Base-by-base conservation (phyloP, 2,329 filamentous ascomycete species). In the Trichophyton mentagrophytes region DNA sequence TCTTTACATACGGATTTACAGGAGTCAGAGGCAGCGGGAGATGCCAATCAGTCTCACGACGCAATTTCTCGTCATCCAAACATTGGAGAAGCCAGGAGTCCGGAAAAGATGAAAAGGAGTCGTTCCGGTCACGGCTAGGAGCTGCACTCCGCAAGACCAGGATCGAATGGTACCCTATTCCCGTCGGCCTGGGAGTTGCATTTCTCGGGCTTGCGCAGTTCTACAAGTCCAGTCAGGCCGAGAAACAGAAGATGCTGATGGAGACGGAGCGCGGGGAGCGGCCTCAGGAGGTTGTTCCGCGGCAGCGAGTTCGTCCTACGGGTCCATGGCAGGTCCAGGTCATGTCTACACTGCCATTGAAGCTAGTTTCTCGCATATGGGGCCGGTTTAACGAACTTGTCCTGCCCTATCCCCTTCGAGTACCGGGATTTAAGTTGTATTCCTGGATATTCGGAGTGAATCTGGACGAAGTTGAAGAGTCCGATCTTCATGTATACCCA, bases 291-390 rank as follows among this genome's bases (percentile, higher is more conserved):
- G 69, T 68, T 22, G 73, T 74, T 49, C 80, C 80, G 40, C 79
- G 77, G 64, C 77, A 84, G 64, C 81, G 85, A 62, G 84, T 95
- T 68, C 82, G 88, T 42, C 90, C 89, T 1, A 88, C 89, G 61
- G 91, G 91, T 27, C 90, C 91, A 72, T 96, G 91, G 89, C 89
- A 92, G 70, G 89, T 96, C 58, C 88, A 91, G 71, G 83, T 96
- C 71, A 95, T 96, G 88, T 95, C 90, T 6, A 95, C 90, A 1
- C 78, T 96, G 63, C 91, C 91, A 38, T 79, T 96, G 64, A 96
- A 96, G 76, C 90, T 89, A 40, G 81, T 96, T 51, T 96, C 90
- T 38, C 83, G 91, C 55, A 71, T 95, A 65, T 96, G 91, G 91
- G 91, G 91, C 42, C 83, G 80, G 58, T 95, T 96, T 78, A 96